phyloP scores from a whole-genome alignment of 805 yeast genomes.

The Candida dajiaensis region DNA sequence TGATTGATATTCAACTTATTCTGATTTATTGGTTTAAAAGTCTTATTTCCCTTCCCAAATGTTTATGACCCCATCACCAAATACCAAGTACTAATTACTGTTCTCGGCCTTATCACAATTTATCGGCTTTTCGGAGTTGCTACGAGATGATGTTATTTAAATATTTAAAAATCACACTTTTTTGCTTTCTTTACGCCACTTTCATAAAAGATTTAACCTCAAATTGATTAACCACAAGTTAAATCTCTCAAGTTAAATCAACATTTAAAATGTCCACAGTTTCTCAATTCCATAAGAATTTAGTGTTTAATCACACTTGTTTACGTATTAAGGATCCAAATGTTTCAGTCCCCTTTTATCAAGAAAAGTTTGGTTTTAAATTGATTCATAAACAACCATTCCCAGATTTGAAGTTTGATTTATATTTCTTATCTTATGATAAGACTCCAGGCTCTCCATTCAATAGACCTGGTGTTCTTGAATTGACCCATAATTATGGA shows the following conservation, averaged over 20 bases:
- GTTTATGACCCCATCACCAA: no score
- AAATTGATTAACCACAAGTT: no score
- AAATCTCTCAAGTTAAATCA: no score
- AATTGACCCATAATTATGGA: slow-evolving; percentile 78
- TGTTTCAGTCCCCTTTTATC: slow-evolving; percentile 66
- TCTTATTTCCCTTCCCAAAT: no score
- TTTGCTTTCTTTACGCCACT: not conserved
- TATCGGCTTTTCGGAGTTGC: no score
- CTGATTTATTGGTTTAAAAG: no score
- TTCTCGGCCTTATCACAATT: no score
- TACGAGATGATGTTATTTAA: no score
- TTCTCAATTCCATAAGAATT: not conserved
- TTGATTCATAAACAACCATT: slow-evolving; percentile 46
- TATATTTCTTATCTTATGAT: slow-evolving; percentile 57
- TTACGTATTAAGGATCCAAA: slow-evolving; percentile 80
- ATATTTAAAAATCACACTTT: no score
- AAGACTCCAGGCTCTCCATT: slow-evolving; percentile 16
- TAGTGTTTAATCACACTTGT: slow-evolving; percentile 60
- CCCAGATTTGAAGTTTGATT: slow-evolving; percentile 51
- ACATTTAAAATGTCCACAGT: not conserved
- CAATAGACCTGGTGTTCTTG: slow-evolving; percentile 57
- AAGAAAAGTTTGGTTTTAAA: slow-evolving; percentile 67
- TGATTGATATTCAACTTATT: no score
- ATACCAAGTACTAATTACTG: no score
- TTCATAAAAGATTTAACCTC: no score